Base-by-base conservation (phyloP, 805 yeast species). In the Wickerhamiella occidentalis region DNA sequence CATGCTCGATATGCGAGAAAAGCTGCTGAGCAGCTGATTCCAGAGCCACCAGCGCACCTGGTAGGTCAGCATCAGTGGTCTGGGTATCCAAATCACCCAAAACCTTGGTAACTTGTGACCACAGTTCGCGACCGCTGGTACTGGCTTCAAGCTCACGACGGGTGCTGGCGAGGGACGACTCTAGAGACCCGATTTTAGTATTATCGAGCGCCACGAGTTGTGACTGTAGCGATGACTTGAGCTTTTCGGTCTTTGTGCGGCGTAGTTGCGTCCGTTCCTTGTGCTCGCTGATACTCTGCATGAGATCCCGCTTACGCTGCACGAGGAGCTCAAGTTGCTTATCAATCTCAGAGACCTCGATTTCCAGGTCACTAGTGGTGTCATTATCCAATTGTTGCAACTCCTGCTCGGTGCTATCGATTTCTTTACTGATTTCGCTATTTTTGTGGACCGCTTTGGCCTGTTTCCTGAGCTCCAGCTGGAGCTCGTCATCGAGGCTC, bases 61-160 rank as follows among this genome's bases (percentile, higher is more conserved):
- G 17, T 53, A 37, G 12, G 9, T 28, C 54, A 8, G 59, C 52
- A 47, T 47, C 45, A 9, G 33, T 48, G 2, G 61, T 60, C 35
- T 59, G 51, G 1, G 19, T 11, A 28, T 51, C 40, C n/a, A 58
- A 48, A 12, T 29, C 46, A 1, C 17, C 44, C 25, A 54, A 49
- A 21, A 50, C 50, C 2, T 30, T 18, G 21, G 50, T 41, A 9
- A 55, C 46, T 17, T 52, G 48, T 1, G 29, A 45, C 17, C 56
- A 53, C 47, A 41, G 28, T n/a, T 13, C 46, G 3, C 22, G 36
- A 12, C 41, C 46, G 15, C 25, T 28, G 28, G n/a, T 30, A n/a
- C 41, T n/a, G 21, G 50, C 50, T 13, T 13, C 42, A 6, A 41
- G 41, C 42, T 47, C 46, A n/a, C 13, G 25, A 11, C 37, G 40